These are phyloP conservation scores for Phaeosphaeriaceae sp. DNA, from an alignment of 2,329 filamentous ascomycete species.

Conservation along the genomic window DNA sequence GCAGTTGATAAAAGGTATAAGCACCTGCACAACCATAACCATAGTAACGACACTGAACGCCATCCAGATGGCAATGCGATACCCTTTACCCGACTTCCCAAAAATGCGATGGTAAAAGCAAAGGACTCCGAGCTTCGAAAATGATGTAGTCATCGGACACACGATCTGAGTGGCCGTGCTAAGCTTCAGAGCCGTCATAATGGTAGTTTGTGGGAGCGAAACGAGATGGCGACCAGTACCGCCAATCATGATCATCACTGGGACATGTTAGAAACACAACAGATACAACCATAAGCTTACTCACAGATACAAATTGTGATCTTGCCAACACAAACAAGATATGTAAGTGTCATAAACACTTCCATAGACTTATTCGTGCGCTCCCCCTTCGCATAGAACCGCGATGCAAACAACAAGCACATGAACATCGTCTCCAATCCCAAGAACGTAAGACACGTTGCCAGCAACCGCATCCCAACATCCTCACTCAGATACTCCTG, in stretches of 20 bases:
- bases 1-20: conserved; percentile 32
- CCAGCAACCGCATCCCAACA: conserved; percentile 12
- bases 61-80: conserved; percentile 13
- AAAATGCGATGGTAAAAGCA: conserved; percentile 22
- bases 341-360: conserved; percentile 27
- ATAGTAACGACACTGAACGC: conserved; percentile 20
- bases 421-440: conserved; percentile 26
- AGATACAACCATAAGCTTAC: neutral
- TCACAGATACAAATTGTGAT: conserved; percentile 23
- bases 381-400: conserved; percentile 14
- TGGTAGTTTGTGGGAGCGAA: conserved; percentile 6
- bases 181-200: conserved; percentile 20
- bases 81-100: conserved; percentile 10
- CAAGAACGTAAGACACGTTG: conserved; percentile 23
- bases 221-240: conserved; percentile 22
- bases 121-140: conserved; percentile 28
- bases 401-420: conserved; percentile 18
- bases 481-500: conserved; percentile 21
- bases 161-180: conserved; percentile 19
- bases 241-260: conserved; percentile 24
- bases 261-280: neutral
- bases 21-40: conserved; percentile 23
- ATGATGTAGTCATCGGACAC: conserved; percentile 29
- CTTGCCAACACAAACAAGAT: conserved; percentile 18
- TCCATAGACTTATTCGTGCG: conserved; percentile 22